Conservation (phyloP, 2,329 filamentous ascomycete genomes). For the Diaporthe eres region DNA sequence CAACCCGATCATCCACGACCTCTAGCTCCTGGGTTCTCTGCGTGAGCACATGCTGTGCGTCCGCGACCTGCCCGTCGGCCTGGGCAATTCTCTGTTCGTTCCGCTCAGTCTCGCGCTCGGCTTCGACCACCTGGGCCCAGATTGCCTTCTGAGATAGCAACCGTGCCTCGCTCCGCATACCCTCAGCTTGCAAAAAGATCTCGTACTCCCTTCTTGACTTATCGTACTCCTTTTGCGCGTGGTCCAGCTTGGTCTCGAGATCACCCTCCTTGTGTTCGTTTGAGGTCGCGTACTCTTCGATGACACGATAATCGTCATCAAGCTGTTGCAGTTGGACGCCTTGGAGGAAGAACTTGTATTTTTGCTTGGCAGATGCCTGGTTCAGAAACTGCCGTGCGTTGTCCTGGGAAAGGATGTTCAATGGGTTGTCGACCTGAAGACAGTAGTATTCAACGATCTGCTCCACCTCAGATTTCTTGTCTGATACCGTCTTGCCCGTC, state of each 20-base stretch:
- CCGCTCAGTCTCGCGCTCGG: slow-evolving; percentile 70
- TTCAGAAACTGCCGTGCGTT: slow-evolving; percentile 95
- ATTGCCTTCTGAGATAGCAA: slow-evolving; percentile 77
- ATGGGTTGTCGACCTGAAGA: slow-evolving; percentile 94
- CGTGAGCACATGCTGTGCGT: slow-evolving; percentile 53
- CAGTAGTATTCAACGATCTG: slow-evolving; percentile 95
- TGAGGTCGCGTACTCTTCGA: slow-evolving; percentile 83
- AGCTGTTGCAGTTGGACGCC: slow-evolving; percentile 94
- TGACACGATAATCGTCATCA: slow-evolving; percentile 89
- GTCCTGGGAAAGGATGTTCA: slow-evolving; percentile 96
- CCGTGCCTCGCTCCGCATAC: slow-evolving; percentile 72
- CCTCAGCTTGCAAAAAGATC: slow-evolving; percentile 75
- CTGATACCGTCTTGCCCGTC: slow-evolving; percentile 79
- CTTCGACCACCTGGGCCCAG: slow-evolving; percentile 89
- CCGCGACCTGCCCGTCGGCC: slow-evolving; percentile 60
- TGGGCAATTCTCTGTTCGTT: slow-evolving; percentile 54
- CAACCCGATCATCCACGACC: slow-evolving; percentile 59
- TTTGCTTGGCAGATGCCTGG: slow-evolving; percentile 83
- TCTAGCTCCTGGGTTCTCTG: slow-evolving; percentile 59
- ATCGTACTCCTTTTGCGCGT: slow-evolving; percentile 70
- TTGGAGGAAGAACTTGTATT: slow-evolving; percentile 97
- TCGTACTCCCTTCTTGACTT: slow-evolving; percentile 76
- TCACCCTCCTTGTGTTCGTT: slow-evolving; percentile 75
- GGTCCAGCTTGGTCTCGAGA: slow-evolving; percentile 73
- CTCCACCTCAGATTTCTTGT: slow-evolving; percentile 88